These are phyloP conservation scores for Lunularia cruciata DNA, from an alignment of 225 moss, liverwort and hornwort species.

Conservation along the genomic window DNA sequence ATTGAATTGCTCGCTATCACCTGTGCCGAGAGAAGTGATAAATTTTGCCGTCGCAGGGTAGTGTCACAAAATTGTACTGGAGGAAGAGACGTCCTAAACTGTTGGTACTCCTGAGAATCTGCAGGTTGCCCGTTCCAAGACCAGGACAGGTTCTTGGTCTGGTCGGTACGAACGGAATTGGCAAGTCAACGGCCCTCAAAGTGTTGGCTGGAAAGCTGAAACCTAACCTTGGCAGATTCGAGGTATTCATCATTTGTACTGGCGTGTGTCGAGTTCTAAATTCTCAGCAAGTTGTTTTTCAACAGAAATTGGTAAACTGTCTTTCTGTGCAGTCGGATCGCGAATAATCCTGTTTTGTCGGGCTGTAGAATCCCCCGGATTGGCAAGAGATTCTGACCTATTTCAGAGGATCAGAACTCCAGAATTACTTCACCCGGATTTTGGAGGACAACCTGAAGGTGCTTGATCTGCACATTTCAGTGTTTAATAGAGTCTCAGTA, in stretches of 20 bases:
- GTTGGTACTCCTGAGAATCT: not conserved
- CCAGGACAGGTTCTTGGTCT: slow-evolving; percentile 95
- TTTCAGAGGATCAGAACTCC: slow-evolving; percentile 94
- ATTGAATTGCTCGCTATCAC: no score
- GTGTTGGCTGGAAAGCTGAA: slow-evolving; percentile 98
- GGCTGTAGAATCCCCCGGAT: slow-evolving; percentile 77
- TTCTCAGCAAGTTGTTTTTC: not conserved
- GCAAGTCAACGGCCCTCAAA: slow-evolving; percentile 96
- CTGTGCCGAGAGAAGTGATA: no score
- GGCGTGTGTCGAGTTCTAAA: not conserved
- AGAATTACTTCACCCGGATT: slow-evolving; percentile 94
- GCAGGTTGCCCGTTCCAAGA: slow-evolving; percentile 93
- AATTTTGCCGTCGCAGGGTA: no score
- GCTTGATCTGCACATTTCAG: no score
- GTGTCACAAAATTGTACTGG: not conserved
- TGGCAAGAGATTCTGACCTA: slow-evolving; percentile 98
- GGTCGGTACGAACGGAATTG: slow-evolving; percentile 96
- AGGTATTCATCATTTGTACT: slow-evolving; percentile 30
- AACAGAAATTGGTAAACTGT: not conserved
- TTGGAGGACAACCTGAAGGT: slow-evolving; percentile 96
- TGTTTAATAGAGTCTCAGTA: no score
- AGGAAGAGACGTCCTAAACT: not conserved
- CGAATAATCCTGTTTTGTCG: not conserved
- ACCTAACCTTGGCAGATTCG: slow-evolving; percentile 92
- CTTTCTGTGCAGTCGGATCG: not conserved